Conservation (phyloP, 1,284 basidiomycete species). For the Tremellales sp. region DNA sequence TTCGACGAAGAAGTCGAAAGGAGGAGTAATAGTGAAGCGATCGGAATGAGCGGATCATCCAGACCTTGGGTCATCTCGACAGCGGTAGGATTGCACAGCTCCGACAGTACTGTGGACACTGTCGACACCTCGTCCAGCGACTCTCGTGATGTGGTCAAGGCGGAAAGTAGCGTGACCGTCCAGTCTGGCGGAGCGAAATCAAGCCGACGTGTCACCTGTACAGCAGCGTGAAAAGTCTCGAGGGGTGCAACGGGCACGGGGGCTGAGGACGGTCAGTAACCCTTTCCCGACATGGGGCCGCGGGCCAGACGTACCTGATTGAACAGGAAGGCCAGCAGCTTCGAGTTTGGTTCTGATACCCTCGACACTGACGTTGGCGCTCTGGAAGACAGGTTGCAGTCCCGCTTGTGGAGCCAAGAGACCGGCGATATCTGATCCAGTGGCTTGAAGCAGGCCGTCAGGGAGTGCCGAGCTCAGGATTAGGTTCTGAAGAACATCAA, state of each 20-base stretch:
- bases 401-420: constrained; percentile 30
- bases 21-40: not conserved
- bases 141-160: not conserved
- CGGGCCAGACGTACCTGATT: constrained; percentile 4
- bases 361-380: constrained; percentile 31
- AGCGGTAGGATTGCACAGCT: too few relatives aligned
- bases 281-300: too few relatives aligned
- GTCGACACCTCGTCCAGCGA: too few relatives aligned
- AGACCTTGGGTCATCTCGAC: too few relatives aligned
- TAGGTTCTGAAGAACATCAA: constrained; percentile 43
- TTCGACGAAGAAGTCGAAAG: not conserved
- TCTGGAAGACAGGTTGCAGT: constrained; percentile 32
- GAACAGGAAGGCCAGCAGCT: constrained; percentile 9
- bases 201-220: constrained; percentile 6
- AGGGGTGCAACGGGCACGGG: not conserved
- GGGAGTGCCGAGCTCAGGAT: constrained; percentile 38
- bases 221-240: not conserved
- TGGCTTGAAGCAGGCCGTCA: constrained; percentile 30
- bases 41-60: not conserved
- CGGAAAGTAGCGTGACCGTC: constrained; percentile 1
- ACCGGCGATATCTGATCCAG: constrained; percentile 18
- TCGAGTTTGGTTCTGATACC: constrained; percentile 25
- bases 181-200: constrained; percentile 9
- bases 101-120: too few relatives aligned
- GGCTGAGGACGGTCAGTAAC: not conserved